Evolutionary conservation across 768 basidiomycete genomes (phyloP), one percentile per base, ranked within the genome.

Genomic region (Thelephora aurantiotincta): DNA sequence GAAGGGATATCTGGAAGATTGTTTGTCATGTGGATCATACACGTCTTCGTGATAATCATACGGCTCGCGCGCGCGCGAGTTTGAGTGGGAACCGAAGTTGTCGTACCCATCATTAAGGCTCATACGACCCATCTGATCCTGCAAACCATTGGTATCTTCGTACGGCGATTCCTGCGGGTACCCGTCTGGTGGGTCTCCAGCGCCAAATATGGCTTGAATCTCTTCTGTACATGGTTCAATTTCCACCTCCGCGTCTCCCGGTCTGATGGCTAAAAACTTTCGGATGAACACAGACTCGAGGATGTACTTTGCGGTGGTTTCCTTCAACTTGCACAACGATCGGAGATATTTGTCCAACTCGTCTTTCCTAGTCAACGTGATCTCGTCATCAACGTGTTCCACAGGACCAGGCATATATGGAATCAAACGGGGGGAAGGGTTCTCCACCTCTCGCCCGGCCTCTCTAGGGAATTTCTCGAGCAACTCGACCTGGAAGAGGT

Each of bases 351-450:
- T 81, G 57, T 96, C 86, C 23, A 99, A 72, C 58, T 98, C 96
- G 16, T 68, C 71, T 51, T 82, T 75, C 47, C 96, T 71, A 33
- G 77, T 74, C 13, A 82, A 78, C 22, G 92, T 94, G 53, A 98
- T 70, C 35, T 73, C 71, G 52, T 89, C 83, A 64, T 92, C 82
- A 33, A 97, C 90, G 16, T 80, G 68, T 20, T 83, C 72, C 6
- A 85, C 77, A 5, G 93, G 96, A 2, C 96, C 96, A 2, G 96
- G 96, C 96, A 99, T 99, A 65, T 79, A 97, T 1, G 96, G 96
- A 22, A 99, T 68, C 45, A 94, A 83, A 33, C 96, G 75, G 33
- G 80, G 65, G 11, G 38, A 41, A n/a, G 38, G 38, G 5, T 14
- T 16, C 18, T 41, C 38, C 18, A 22, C 16, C 22, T 41, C 12